Evolutionary conservation across 2,329 filamentous ascomycete genomes (phyloP).

Genomic region (Clonostachys rosea): DNA sequence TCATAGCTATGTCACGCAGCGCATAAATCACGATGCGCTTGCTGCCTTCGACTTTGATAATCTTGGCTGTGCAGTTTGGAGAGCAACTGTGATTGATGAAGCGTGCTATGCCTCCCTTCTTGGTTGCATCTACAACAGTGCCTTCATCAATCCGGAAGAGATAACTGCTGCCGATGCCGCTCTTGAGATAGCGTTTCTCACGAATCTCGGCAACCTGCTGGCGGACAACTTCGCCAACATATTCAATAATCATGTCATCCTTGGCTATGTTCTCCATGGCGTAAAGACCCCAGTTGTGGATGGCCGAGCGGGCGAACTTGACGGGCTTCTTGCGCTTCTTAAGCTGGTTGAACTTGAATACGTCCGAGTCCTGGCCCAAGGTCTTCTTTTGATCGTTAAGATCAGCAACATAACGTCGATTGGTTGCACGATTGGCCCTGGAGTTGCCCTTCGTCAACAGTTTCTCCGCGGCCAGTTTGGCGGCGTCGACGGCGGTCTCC

Average conservation of each 20-base stretch:
- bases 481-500: slow-evolving; percentile 61
- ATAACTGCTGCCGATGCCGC: slow-evolving; percentile 95
- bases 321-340: slow-evolving; percentile 99
- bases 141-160: slow-evolving; percentile 98
- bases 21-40: slow-evolving; percentile 99
- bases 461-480: slow-evolving; percentile 73
- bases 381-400: slow-evolving; percentile 93
- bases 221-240: slow-evolving; percentile 94
- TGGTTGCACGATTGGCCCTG: slow-evolving; percentile 90
- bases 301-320: slow-evolving; percentile 94
- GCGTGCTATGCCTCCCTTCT: slow-evolving; percentile 94
- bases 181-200: slow-evolving; percentile 88
- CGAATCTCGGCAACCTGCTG: slow-evolving; percentile 97
- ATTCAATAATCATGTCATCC: slow-evolving; percentile 99
- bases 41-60: slow-evolving; percentile 97
- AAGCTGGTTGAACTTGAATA: slow-evolving; percentile 95
- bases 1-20: slow-evolving; percentile 87
- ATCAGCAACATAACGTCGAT: slow-evolving; percentile 89
- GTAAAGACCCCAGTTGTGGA: slow-evolving; percentile 98
- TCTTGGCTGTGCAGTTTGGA: slow-evolving; percentile 98
- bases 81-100: slow-evolving; percentile 99
- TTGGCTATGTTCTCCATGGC: slow-evolving; percentile 95
- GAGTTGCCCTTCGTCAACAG: slow-evolving; percentile 84
- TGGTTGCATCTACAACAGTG: slow-evolving; percentile 95
- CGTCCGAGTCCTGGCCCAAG: slow-evolving; percentile 78